These are phyloP conservation scores for Fusarium acutatum DNA, from an alignment of 2,329 filamentous ascomycete species.

Conservation along the genomic window DNA sequence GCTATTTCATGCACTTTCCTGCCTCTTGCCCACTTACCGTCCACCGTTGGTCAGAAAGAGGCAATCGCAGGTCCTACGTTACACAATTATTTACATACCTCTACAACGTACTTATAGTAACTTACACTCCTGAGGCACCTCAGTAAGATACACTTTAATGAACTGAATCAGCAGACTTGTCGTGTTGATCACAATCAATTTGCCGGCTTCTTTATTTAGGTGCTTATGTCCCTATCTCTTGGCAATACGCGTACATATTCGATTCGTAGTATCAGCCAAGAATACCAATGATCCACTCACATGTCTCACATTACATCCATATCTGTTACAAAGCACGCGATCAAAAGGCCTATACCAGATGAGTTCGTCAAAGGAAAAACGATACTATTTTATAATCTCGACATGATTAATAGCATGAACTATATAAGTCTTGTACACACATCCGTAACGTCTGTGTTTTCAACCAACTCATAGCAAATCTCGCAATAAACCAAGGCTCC, in stretches of 20 bases:
- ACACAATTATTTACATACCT: background rate
- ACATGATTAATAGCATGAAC: constrained; percentile 13
- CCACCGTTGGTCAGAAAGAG: background rate
- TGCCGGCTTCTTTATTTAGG: background rate
- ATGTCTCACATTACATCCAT: background rate
- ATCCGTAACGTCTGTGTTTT: background rate
- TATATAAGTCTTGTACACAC: constrained; percentile 23
- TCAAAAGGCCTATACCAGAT: background rate
- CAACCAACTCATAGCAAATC: background rate
- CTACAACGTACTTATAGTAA: background rate
- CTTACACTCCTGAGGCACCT: background rate
- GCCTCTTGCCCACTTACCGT: background rate
- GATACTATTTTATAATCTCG: background rate
- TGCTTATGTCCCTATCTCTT: background rate
- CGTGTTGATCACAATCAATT: background rate
- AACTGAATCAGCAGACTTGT: background rate
- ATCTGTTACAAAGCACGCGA: background rate
- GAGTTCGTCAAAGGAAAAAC: background rate
- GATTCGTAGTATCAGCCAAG: background rate
- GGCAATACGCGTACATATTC: background rate
- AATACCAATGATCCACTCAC: background rate
- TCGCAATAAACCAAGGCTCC: background rate
- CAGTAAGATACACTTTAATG: background rate
- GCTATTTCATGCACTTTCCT: background rate
- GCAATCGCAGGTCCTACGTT: background rate